Evolutionary conservation across 768 basidiomycete species (phyloP).

Genomic region (Clathrus columnatus): DNA sequence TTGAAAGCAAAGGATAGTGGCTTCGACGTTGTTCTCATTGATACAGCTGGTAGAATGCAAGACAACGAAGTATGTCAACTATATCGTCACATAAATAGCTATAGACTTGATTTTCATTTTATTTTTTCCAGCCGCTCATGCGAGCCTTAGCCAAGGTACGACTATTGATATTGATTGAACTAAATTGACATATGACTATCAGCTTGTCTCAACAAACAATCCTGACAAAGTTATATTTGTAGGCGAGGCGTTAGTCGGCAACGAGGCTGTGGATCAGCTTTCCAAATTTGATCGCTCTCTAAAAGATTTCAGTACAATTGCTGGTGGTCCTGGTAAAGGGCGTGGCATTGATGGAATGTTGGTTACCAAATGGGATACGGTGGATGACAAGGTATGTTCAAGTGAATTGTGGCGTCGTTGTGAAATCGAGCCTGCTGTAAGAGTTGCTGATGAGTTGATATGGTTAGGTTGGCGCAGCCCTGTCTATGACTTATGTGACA

Average conservation of each 20-base stretch:
- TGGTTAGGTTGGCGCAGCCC: slow-evolving; percentile 90
- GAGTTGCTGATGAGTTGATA: slow-evolving; percentile 7
- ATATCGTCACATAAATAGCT: not conserved
- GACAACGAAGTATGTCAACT: slow-evolving; percentile 76
- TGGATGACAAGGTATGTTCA: slow-evolving; percentile 78
- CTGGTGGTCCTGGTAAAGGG: slow-evolving; percentile 51
- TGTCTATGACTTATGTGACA: slow-evolving; percentile 99
- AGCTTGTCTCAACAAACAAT: slow-evolving; percentile 88
- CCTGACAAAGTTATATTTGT: slow-evolving; percentile 99
- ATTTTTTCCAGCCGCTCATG: slow-evolving; percentile 71
- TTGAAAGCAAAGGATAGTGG: slow-evolving; percentile 70
- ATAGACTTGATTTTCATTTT: not conserved
- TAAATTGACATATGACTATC: slow-evolving; percentile 8
- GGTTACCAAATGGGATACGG: slow-evolving; percentile 98
- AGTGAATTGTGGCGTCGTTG: not conserved
- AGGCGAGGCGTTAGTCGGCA: slow-evolving; percentile 95
- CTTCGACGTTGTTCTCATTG: slow-evolving; percentile 95
- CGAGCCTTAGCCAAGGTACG: slow-evolving; percentile 88
- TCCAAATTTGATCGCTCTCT: slow-evolving; percentile 94
- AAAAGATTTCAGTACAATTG: slow-evolving; percentile 79
- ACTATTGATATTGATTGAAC: not conserved
- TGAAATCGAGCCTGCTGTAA: not conserved
- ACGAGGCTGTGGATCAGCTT: slow-evolving; percentile 97
- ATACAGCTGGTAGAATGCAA: slow-evolving; percentile 98
- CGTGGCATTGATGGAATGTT: slow-evolving; percentile 98